phyloP scores from a whole-genome alignment of 305 asterid species.

The Solanum hybrid region DNA sequence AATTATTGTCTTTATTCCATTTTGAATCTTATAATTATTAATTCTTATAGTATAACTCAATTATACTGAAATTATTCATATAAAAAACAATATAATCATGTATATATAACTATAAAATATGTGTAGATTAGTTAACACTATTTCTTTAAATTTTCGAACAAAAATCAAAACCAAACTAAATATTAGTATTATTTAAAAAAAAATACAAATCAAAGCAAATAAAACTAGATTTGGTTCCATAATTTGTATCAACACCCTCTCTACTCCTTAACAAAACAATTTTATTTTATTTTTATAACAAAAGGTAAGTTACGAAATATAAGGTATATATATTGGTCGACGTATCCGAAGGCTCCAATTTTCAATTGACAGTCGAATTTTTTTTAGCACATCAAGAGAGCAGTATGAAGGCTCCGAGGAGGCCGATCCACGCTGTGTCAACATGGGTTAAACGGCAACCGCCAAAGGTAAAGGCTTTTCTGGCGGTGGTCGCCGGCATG shows the following conservation, averaged over 20 bases:
- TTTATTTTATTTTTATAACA: neutral
- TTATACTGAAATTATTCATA: neutral
- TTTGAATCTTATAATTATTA: neutral
- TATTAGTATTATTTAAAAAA: no score
- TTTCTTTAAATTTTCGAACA: no score
- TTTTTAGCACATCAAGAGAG: neutral
- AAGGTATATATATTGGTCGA: neutral
- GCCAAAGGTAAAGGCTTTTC: conserved; percentile 75
- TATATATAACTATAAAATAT: no score
- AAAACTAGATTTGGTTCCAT: neutral
- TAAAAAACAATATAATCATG: neutral
- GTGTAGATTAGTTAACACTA: neutral
- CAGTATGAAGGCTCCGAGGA: conserved; percentile 45
- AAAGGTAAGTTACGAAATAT: neutral
- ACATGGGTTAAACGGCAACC: conserved; percentile 76
- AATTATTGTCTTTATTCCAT: neutral
- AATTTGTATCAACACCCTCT: neutral
- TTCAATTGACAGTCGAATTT: neutral
- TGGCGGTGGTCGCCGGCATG: conserved; percentile 56
- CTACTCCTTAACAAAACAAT: neutral
- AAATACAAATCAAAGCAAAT: neutral
- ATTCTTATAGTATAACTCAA: neutral
- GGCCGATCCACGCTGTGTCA: conserved; percentile 51
- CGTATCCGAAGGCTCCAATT: neutral
- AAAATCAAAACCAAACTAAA: neutral